Evolutionary conservation across 257 asterid genomes (phyloP).

Genomic region (Ilex asprella): DNA sequence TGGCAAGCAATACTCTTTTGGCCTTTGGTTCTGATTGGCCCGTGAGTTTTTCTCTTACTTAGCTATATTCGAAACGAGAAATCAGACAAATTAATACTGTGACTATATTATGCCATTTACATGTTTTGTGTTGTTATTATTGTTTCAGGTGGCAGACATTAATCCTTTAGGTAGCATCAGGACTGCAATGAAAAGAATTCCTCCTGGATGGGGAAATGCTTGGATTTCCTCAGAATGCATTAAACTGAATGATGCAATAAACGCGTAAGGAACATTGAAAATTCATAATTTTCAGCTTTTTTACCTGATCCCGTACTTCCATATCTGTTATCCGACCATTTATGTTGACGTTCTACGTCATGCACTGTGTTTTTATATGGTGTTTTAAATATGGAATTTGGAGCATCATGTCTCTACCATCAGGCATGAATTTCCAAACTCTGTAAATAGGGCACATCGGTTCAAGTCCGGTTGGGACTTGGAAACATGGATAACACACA

Average conservation of each 20-base stretch:
- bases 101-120: too few species aligned
- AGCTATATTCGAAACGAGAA: too few species aligned
- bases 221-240: constrained; percentile 77
- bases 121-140: neutral
- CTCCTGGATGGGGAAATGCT: constrained; percentile 63
- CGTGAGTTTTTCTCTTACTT: constrained; percentile 27
- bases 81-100: too few species aligned
- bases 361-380: neutral
- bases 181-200: constrained; percentile 70
- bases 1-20: constrained; percentile 48
- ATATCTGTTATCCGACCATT: neutral
- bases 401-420: neutral
- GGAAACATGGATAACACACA: neutral
- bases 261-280: constrained; percentile 41
- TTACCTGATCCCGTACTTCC: neutral
- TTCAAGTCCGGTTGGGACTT: neutral
- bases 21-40: constrained; percentile 99
- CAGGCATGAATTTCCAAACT: neutral
- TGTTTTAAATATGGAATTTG: neutral
- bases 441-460: neutral
- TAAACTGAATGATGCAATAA: constrained; percentile 53
- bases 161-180: constrained; percentile 72
- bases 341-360: neutral
- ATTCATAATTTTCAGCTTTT: neutral
- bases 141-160: constrained; percentile 70